phyloP scores from a whole-genome alignment of 805 yeast species.

The Yarrowia sp. region DNA sequence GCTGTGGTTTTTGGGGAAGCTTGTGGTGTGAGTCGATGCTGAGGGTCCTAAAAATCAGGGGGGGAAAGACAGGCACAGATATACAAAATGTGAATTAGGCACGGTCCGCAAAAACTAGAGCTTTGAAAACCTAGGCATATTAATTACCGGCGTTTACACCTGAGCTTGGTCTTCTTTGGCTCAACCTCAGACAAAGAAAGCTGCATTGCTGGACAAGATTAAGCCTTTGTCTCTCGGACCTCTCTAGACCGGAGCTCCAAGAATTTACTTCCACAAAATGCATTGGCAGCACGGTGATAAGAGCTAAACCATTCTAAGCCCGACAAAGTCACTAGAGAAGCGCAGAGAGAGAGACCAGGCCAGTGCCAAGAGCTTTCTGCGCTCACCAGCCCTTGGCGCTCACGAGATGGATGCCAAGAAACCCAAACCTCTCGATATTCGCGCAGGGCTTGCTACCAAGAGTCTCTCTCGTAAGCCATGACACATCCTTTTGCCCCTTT shows the following conservation, averaged over 20 bases:
- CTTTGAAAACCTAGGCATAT: slow-evolving; percentile 32
- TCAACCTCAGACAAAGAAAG: slow-evolving; percentile 20
- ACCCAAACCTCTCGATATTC: slow-evolving; percentile 16
- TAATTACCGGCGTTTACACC: slow-evolving; percentile 37
- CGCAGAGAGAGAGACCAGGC: neutral
- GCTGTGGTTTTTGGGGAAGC: no score
- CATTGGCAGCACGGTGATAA: slow-evolving; percentile 30
- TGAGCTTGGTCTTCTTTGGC: slow-evolving; percentile 12
- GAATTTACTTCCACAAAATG: slow-evolving; percentile 22
- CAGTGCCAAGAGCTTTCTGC: slow-evolving; percentile 10
- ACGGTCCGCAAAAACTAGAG: slow-evolving; percentile 36
- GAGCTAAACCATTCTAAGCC: slow-evolving; percentile 28
- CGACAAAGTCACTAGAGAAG: slow-evolving; percentile 19
- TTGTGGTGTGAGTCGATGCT: slow-evolving; percentile 21
- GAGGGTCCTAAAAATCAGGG: slow-evolving; percentile 5
- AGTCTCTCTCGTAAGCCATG: no score
- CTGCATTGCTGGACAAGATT: slow-evolving; percentile 30
- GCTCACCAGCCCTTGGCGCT: slow-evolving; percentile 23
- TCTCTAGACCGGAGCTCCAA: slow-evolving; percentile 29
- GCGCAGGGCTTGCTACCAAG: slow-evolving; percentile 5
- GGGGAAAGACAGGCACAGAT: slow-evolving; percentile 29
- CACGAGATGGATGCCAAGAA: slow-evolving; percentile 35
- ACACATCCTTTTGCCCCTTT: no score
- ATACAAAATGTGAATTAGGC: slow-evolving; percentile 31
- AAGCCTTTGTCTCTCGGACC: slow-evolving; percentile 29